phyloP scores from a whole-genome alignment of 2,329 filamentous ascomycete species.

The Beauveria medogensis region DNA sequence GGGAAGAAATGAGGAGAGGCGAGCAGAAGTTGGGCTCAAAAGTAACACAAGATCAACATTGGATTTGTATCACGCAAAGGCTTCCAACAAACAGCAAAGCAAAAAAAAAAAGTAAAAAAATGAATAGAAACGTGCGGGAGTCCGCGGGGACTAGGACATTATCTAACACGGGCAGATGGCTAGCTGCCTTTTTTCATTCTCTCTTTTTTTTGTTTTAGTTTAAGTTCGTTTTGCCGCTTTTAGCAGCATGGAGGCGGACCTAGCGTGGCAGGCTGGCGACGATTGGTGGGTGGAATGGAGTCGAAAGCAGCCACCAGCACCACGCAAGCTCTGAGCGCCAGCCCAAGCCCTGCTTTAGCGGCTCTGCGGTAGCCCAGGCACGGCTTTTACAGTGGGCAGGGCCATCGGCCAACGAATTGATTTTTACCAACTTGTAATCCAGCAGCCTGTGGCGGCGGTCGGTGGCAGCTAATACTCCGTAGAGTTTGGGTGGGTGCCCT shows the following conservation, averaged over 20 bases:
- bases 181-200: too few relatives aligned
- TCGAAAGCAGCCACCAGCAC: too few relatives aligned
- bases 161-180: too few relatives aligned
- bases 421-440: too few relatives aligned
- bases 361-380: background rate
- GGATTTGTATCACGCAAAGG: background rate
- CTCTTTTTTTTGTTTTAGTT: background rate
- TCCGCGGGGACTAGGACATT: background rate
- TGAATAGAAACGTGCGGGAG: background rate
- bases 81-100: background rate
- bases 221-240: background rate
- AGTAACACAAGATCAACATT: background rate
- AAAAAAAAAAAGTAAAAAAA: background rate
- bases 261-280: background rate
- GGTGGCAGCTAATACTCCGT: too few relatives aligned
- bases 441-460: too few relatives aligned
- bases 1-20: background rate
- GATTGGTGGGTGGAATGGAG: background rate
- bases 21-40: background rate
- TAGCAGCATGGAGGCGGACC: background rate
- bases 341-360: background rate
- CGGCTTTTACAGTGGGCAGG: too few relatives aligned
- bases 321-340: background rate
- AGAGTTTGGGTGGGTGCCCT: too few relatives aligned
- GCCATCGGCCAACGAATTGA: too few relatives aligned